phyloP scores from a whole-genome alignment of 331 rosid species.

The Arachis monticola region DNA sequence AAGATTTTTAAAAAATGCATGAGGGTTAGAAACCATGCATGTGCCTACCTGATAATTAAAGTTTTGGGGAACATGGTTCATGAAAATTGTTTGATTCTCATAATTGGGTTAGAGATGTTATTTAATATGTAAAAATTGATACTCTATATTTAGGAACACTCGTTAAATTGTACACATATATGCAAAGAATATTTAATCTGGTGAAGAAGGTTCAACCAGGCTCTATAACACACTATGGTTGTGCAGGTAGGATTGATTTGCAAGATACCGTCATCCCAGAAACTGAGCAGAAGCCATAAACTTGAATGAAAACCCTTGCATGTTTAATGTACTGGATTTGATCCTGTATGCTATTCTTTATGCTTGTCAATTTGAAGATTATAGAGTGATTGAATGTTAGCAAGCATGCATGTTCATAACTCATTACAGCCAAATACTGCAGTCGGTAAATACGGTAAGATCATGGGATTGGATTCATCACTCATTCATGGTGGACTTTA shows the following conservation, averaged over 20 bases:
- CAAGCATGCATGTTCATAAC: constrained; percentile 38
- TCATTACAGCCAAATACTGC: constrained; percentile 39
- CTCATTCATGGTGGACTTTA: constrained; percentile 28
- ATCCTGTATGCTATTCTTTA: constrained; percentile 37
- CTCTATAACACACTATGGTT: constrained; percentile 22
- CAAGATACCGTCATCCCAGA: constrained; percentile 78
- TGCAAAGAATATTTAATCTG: not conserved
- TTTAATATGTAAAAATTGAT: not conserved
- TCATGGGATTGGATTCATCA: constrained; percentile 28
- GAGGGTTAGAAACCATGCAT: no score
- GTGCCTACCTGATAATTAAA: no score
- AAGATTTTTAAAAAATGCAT: no score
- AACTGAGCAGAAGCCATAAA: constrained; percentile 66
- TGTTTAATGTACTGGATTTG: constrained; percentile 36
- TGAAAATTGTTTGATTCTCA: not conserved
- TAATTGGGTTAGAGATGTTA: not conserved
- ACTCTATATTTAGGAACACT: not conserved
- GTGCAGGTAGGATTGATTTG: constrained; percentile 83
- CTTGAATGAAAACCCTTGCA: constrained; percentile 38
- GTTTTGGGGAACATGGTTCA: no score
- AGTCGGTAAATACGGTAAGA: constrained; percentile 48
- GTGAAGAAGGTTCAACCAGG: constrained; percentile 9
- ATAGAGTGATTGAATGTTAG: constrained; percentile 35
- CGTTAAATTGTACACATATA: not conserved
- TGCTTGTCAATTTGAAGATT: constrained; percentile 48